Evolutionary conservation across 2,329 filamentous ascomycete species (phyloP).

Genomic region (Pseudocercospora cruenta): DNA sequence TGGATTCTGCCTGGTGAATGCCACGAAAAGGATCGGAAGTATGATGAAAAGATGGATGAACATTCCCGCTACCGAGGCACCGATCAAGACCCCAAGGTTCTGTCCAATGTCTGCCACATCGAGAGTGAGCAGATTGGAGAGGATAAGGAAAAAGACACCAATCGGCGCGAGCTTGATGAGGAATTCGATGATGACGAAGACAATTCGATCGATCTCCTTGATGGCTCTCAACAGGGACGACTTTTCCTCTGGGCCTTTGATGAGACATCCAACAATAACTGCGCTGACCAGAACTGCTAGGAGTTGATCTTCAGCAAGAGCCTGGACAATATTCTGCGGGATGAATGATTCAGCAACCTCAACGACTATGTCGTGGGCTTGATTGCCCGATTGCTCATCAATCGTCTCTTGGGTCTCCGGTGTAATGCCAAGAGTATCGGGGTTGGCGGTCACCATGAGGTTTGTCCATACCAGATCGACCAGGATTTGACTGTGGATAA

Average conservation of each 20-base stretch:
- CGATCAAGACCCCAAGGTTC: slow-evolving; percentile 57
- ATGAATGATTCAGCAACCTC: slow-evolving; percentile 56
- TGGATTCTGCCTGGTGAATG: slow-evolving; percentile 51
- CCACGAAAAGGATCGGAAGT: slow-evolving; percentile 50
- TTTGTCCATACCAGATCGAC: slow-evolving; percentile 54
- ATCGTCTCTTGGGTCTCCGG: slow-evolving; percentile 41
- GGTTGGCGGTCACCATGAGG: slow-evolving; percentile 47
- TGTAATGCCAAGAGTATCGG: slow-evolving; percentile 39
- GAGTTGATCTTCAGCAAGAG: slow-evolving; percentile 52
- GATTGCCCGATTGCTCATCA: slow-evolving; percentile 41
- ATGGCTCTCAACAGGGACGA: slow-evolving; percentile 49
- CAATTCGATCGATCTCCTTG: slow-evolving; percentile 54
- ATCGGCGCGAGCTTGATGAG: slow-evolving; percentile 56
- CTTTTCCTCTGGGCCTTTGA: slow-evolving; percentile 42
- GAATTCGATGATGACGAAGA: slow-evolving; percentile 52
- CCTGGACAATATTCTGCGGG: slow-evolving; percentile 53
- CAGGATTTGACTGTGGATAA: slow-evolving; percentile 53
- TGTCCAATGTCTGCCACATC: slow-evolving; percentile 53
- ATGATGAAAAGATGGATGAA: slow-evolving; percentile 53
- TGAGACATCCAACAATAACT: slow-evolving; percentile 53
- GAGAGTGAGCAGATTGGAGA: slow-evolving; percentile 56
- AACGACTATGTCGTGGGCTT: slow-evolving; percentile 50
- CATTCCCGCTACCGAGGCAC: slow-evolving; percentile 52
- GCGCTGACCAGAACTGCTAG: slow-evolving; percentile 54
- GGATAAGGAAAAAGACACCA: slow-evolving; percentile 59